Evolutionary conservation across 2,329 filamentous ascomycete genomes (phyloP).

Genomic region (Alternaria panax): DNA sequence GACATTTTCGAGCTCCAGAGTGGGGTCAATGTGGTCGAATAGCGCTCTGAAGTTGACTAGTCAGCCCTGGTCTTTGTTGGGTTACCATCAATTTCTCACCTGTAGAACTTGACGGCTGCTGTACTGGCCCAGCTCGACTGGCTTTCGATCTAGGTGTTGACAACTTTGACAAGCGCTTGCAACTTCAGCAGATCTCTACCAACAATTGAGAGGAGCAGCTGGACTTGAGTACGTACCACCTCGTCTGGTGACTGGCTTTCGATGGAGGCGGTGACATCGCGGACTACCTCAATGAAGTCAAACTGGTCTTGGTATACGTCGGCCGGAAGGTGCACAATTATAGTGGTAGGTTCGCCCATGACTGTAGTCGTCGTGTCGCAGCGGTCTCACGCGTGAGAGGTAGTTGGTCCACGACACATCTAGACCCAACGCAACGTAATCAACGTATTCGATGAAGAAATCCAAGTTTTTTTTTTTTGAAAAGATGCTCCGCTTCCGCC

Average conservation of each 20-base stretch:
- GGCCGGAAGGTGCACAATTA: background rate
- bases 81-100: background rate
- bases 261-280: background rate
- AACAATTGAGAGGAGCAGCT: background rate
- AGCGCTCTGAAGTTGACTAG: background rate
- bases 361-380: background rate
- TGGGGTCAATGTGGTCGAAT: background rate
- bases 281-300: background rate
- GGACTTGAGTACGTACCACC: background rate
- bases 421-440: background rate
- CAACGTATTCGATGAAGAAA: background rate
- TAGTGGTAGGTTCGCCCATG: accelerated
- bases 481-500: background rate
- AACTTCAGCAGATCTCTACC: slow-evolving; percentile 1
- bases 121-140: background rate
- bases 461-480: background rate
- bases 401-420: background rate
- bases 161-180: background rate
- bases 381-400: background rate
- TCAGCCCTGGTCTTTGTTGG: background rate
- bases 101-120: slow-evolving; percentile 1
- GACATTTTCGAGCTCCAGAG: background rate
- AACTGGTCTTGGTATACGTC: slow-evolving; percentile 1
- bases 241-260: background rate
- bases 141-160: background rate